phyloP scores from a whole-genome alignment of 2,329 filamentous ascomycete genomes.

The Paraphoma sp. region DNA sequence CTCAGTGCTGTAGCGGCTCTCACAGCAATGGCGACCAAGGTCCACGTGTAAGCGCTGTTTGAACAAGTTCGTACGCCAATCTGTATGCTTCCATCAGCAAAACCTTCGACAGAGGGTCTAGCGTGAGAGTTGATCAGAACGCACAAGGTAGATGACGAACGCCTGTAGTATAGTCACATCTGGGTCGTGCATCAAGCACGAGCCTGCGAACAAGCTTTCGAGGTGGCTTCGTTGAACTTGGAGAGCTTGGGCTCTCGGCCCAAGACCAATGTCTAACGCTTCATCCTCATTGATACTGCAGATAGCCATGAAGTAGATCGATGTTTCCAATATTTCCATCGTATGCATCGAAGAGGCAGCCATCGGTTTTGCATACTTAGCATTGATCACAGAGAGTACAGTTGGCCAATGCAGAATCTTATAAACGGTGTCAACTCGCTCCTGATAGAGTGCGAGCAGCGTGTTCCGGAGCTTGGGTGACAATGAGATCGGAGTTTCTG shows the following conservation, averaged over 20 bases:
- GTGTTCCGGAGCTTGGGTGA: neutral
- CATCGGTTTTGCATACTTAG: neutral
- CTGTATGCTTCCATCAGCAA: neutral
- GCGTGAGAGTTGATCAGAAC: neutral
- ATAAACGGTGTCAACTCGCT: constrained; percentile 14
- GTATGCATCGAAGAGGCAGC: neutral
- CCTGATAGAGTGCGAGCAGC: constrained; percentile 10
- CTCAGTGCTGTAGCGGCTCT: constrained; percentile 10
- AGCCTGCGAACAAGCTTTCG: constrained; percentile 1
- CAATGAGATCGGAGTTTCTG: neutral
- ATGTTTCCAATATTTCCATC: neutral
- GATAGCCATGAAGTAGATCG: constrained; percentile 9
- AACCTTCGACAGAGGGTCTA: too few species aligned
- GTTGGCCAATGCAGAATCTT: constrained; percentile 19
- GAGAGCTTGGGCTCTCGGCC: neutral
- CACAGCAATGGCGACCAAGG: constrained; percentile 12
- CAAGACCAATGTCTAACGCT: neutral
- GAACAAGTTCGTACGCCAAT: constrained; percentile 9
- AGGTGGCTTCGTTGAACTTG: neutral
- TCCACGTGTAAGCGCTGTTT: constrained; percentile 11
- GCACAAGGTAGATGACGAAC: constrained; percentile 15
- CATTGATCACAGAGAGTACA: neutral
- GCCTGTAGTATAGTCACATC: constrained; percentile 4
- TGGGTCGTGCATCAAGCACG: constrained; percentile 6
- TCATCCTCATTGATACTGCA: constrained; percentile 10